Percentiles rank a stretch among this genome's conserved stretches.
phyloP scores from a whole-genome alignment of 305 asterid genomes.

The Fraxinus floribunda region DNA sequence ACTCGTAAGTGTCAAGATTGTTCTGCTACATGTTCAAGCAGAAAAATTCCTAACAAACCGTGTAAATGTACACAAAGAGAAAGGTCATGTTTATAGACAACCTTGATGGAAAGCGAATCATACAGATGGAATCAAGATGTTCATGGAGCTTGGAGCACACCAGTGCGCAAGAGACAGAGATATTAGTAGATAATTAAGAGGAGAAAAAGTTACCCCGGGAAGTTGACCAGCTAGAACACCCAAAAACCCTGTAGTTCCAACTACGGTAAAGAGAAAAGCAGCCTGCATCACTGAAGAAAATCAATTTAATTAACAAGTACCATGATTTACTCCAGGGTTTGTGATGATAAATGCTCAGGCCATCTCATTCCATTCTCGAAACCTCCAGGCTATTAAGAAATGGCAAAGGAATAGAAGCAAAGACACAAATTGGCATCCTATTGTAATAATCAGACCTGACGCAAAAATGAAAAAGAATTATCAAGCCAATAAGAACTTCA shows the following conservation, averaged over 20 bases:
- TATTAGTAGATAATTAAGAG: background rate
- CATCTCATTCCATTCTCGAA: background rate
- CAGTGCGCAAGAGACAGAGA: background rate
- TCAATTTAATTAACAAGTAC: conserved; percentile 51
- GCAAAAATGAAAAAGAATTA: background rate
- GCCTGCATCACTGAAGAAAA: conserved; percentile 88
- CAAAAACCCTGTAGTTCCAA: conserved; percentile 80
- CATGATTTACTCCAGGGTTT: background rate
- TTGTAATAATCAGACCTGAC: background rate
- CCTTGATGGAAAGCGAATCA: background rate
- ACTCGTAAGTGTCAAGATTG: background rate
- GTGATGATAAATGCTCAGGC: background rate
- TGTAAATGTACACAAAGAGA: background rate
- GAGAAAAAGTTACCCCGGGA: conserved; percentile 75
- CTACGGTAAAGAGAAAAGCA: conserved; percentile 92
- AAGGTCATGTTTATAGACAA: background rate
- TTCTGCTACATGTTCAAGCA: background rate
- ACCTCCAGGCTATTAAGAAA: background rate
- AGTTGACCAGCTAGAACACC: conserved; percentile 87
- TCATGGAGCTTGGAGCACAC: background rate
- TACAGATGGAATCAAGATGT: background rate
- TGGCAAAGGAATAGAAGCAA: background rate
- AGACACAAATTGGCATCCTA: background rate
- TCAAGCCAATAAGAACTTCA: background rate
- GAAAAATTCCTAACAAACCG: background rate